Evolutionary conservation across 225 moss, liverwort and hornwort genomes (phyloP).

Genomic region (Lunularia cruciata): DNA sequence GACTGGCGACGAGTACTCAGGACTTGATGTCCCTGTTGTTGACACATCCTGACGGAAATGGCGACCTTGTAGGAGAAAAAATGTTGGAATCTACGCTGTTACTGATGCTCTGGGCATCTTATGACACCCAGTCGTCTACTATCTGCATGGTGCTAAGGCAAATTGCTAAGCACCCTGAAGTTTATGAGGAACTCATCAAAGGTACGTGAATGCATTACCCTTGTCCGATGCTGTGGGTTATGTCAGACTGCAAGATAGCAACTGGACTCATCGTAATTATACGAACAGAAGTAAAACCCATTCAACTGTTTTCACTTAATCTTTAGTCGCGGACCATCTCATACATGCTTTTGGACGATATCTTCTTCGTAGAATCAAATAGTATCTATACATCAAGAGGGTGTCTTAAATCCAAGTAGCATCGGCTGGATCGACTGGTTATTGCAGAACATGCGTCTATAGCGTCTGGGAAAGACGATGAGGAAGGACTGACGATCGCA

Average conservation of each 20-base stretch:
- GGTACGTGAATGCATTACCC: too few species aligned
- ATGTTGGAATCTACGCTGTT: constrained; percentile 1
- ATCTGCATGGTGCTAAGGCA: constrained; percentile 12
- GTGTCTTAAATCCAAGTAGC: too few species aligned
- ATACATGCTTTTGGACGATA: too few species aligned
- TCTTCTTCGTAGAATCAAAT: too few species aligned
- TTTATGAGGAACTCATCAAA: constrained; percentile 1
- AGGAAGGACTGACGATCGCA: constrained; percentile 5
- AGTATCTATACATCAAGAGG: too few species aligned
- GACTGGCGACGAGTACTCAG: not conserved
- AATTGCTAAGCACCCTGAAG: constrained; percentile 4
- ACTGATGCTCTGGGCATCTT: not conserved
- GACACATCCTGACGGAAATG: constrained; percentile 1
- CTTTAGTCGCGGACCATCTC: too few species aligned
- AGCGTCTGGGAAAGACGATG: not conserved
- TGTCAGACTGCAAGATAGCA: too few species aligned
- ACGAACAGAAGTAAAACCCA: too few species aligned
- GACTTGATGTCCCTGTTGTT: constrained; percentile 22
- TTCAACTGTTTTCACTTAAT: too few species aligned
- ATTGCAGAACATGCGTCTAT: constrained; percentile 17
- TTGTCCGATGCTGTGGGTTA: too few species aligned
- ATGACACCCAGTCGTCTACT: constrained; percentile 14
- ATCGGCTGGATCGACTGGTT: too few species aligned
- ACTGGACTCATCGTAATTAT: too few species aligned
- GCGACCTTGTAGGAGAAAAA: not conserved